Evolutionary conservation across 768 basidiomycete species (phyloP), one percentile per base, ranked within the genome.

Genomic region (Lentinula edodes): DNA sequence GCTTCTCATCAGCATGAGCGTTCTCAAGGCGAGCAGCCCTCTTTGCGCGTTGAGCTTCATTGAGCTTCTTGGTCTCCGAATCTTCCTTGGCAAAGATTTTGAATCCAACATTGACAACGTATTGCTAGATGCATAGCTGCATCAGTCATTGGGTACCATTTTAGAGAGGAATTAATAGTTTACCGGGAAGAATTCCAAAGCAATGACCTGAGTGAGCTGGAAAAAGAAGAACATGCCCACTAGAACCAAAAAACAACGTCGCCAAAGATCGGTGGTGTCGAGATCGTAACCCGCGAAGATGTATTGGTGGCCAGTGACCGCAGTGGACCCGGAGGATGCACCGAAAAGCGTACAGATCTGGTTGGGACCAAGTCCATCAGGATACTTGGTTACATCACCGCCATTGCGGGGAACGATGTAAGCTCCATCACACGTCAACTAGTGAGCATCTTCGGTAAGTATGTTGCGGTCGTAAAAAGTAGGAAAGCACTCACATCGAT

Each of bases 331-430:
- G 0, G 80, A 72, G 3, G 70, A 66, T 0, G 89, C 74, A n/a
- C 92, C 91, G 60, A 81, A 82, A 20, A 93, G 73, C 0, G 90
- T 90, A 72, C 93, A 94, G 9, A 82, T 84, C 74, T 94, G 93
- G 66, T 93, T 88, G 1, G 81, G 74, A 48, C 86, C 81, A 64
- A 89, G 69, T 61, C 69, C 63, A 52, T 76, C 71, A 65, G 88
- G 86, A 71, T 91, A 91, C 68, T 82, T 82, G 20, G 71, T 74
- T 20, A 85, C 60, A 7, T 80, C 83, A 2, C 76, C 74, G 12
- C 76, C 78, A 67, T 90, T 90, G 48, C 88, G 79, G 2, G 91
- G 91, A 18, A 88, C 76, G 41, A 93, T 72, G 60, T 79, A 83
- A 50, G 71, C 74, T 18, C 89, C 90, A 66, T 88, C 85, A 66